phyloP scores from a whole-genome alignment of 73 alveolate genomes.

The Paramecium caudatum region DNA sequence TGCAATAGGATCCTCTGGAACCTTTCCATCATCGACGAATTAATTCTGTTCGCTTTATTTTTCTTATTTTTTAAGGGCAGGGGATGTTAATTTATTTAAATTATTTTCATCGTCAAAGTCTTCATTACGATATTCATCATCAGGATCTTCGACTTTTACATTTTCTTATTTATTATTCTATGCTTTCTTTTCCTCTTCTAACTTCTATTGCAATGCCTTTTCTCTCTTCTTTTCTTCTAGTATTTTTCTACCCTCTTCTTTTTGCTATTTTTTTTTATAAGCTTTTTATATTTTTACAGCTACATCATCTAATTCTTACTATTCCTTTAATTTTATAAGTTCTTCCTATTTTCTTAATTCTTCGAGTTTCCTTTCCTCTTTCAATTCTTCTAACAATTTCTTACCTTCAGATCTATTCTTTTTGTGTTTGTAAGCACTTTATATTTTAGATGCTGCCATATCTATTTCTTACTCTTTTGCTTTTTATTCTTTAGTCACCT shows the following conservation, averaged over 20 bases:
- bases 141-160: neutral
- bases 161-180: neutral
- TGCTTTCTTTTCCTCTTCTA: neutral
- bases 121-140: neutral
- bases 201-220: neutral
- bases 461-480: slow-evolving; percentile 1
- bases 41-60: neutral
- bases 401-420: slow-evolving; percentile 28
- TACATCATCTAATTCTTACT: neutral
- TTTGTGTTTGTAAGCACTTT: slow-evolving; percentile 35
- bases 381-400: slow-evolving; percentile 14
- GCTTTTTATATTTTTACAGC: slow-evolving; percentile 30
- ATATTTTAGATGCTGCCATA: slow-evolving; percentile 36
- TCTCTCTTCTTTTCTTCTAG: slow-evolving; percentile 27
- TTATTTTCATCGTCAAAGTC: slow-evolving; percentile 45
- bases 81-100: neutral
- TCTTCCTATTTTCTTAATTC: slow-evolving; percentile 29
- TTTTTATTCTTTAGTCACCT: neutral
- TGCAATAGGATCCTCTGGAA: slow-evolving; percentile 1
- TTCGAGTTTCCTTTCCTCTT: neutral
- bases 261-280: slow-evolving; percentile 38
- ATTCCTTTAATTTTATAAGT: slow-evolving; percentile 21
- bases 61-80: slow-evolving; percentile 1
- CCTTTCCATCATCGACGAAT: slow-evolving; percentile 26
- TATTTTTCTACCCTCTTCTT: slow-evolving; percentile 17